Conservation (phyloP, 1,284 basidiomycete species). For the Trametes sp. region DNA sequence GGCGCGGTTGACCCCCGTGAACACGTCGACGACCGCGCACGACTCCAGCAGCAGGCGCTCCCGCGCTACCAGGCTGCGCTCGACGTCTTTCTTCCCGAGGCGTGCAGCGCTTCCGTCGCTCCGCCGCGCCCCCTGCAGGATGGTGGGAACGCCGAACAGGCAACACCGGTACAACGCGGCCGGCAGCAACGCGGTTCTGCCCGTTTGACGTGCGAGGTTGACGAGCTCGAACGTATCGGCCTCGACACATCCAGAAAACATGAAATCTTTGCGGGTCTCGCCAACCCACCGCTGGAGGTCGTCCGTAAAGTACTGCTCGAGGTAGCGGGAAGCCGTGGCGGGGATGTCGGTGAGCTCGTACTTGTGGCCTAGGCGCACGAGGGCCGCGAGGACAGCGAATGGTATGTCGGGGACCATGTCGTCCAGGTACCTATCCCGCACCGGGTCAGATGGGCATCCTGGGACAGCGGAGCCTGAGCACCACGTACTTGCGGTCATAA, state of each 20-base stretch:
- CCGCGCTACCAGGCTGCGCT: background rate
- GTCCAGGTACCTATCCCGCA: background rate
- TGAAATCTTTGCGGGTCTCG: too few species aligned
- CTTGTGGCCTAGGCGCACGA: slow-evolving; percentile 18
- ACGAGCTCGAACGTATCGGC: slow-evolving; percentile 10
- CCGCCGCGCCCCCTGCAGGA: background rate
- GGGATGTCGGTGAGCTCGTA: slow-evolving; percentile 3
- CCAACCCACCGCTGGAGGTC: background rate
- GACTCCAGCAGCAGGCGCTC: background rate
- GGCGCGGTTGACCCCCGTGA: background rate
- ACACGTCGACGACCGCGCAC: too few species aligned
- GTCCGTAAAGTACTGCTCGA: background rate
- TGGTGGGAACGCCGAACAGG: background rate
- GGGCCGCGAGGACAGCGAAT: slow-evolving; percentile 1
- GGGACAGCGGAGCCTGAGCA: too few species aligned
- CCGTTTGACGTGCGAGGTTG: slow-evolving; percentile 16
- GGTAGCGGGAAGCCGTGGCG: background rate
- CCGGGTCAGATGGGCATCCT: background rate
- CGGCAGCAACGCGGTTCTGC: slow-evolving; percentile 14
- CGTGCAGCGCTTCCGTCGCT: background rate
- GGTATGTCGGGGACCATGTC: background rate
- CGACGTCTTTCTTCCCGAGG: background rate
- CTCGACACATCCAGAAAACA: too few species aligned
- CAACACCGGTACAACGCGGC: slow-evolving; percentile 9
- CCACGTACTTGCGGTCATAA: background rate